Conservation (phyloP, 2,329 filamentous ascomycete genomes). For the Aspergillus aculeatus region DNA sequence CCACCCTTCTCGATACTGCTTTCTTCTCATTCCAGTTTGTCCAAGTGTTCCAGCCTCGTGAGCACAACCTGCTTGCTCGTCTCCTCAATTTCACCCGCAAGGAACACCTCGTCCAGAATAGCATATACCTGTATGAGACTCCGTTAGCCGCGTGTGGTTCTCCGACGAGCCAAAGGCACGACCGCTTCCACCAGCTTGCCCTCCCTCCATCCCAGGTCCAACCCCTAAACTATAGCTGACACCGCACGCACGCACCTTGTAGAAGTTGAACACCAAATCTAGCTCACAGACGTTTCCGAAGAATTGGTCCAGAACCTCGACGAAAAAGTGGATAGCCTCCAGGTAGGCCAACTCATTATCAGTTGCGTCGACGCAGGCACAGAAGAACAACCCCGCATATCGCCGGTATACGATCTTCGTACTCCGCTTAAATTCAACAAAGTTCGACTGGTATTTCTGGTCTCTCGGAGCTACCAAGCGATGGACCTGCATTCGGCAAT, state of each 20-base stretch:
- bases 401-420: conserved; percentile 97
- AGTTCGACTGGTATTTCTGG: conserved; percentile 99
- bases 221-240: not conserved
- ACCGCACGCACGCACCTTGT: conserved; percentile 53
- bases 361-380: conserved; percentile 97
- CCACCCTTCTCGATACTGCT: not conserved
- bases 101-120: conserved; percentile 95
- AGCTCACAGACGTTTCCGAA: conserved; percentile 99
- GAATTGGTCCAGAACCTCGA: conserved; percentile 96
- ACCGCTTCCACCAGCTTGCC: not conserved
- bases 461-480: conserved; percentile 95
- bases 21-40: conserved; percentile 76
- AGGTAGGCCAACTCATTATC: conserved; percentile 97
- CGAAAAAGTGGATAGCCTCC: conserved; percentile 98
- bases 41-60: conserved; percentile 88
- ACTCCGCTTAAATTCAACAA: conserved; percentile 72
- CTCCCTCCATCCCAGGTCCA: not conserved
- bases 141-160: conserved; percentile 11
- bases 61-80: conserved; percentile 97
- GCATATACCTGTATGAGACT: conserved; percentile 71
- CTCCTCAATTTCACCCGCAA: conserved; percentile 97
- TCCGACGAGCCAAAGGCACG: not conserved
- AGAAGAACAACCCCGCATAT: conserved; percentile 98
- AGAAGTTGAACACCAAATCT: conserved; percentile 76
- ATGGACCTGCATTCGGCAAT: conserved; percentile 64